Percentiles rank a stretch among this genome's conserved stretches.
These are phyloP conservation scores for Lodderomyces metapsilosis DNA, from an alignment of 1,139 yeast species.

Conservation along the genomic window DNA sequence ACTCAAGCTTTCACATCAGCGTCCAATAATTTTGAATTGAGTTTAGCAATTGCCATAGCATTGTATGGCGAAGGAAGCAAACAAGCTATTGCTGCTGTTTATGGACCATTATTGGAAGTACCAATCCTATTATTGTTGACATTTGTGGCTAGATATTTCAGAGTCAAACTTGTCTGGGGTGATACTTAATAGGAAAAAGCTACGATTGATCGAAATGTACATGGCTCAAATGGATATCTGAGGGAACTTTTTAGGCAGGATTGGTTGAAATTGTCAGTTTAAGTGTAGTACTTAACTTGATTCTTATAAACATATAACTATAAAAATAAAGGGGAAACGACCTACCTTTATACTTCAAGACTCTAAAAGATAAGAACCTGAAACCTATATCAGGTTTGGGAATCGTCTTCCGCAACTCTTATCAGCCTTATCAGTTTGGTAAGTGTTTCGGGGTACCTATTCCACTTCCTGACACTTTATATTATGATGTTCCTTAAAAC, in stretches of 20 bases:
- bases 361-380: too few relatives aligned
- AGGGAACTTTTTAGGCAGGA: background rate
- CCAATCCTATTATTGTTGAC: slow-evolving; percentile 49
- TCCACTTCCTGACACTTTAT: too few relatives aligned
- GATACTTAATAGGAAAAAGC: slow-evolving; percentile 16
- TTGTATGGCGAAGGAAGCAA: slow-evolving; percentile 52
- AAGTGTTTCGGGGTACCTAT: too few relatives aligned
- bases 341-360: too few relatives aligned
- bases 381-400: too few relatives aligned
- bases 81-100: slow-evolving; percentile 59
- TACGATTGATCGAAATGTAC: background rate
- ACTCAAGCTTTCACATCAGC: slow-evolving; percentile 61
- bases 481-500: too few relatives aligned
- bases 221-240: background rate
- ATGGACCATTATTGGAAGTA: slow-evolving; percentile 59
- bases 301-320: too few relatives aligned
- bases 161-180: slow-evolving; percentile 23
- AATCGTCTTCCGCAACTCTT: too few relatives aligned
- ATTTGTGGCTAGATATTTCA: slow-evolving; percentile 38
- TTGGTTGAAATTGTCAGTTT: background rate
- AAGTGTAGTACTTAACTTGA: too few relatives aligned
- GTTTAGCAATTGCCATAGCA: slow-evolving; percentile 55
- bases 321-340: too few relatives aligned
- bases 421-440: too few relatives aligned
- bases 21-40: slow-evolving; percentile 53